Percentiles rank a stretch among this genome's conserved stretches.
Evolutionary conservation across 2,329 filamentous ascomycete species (phyloP).

Genomic region (Coccinonectria pachysandricola): DNA sequence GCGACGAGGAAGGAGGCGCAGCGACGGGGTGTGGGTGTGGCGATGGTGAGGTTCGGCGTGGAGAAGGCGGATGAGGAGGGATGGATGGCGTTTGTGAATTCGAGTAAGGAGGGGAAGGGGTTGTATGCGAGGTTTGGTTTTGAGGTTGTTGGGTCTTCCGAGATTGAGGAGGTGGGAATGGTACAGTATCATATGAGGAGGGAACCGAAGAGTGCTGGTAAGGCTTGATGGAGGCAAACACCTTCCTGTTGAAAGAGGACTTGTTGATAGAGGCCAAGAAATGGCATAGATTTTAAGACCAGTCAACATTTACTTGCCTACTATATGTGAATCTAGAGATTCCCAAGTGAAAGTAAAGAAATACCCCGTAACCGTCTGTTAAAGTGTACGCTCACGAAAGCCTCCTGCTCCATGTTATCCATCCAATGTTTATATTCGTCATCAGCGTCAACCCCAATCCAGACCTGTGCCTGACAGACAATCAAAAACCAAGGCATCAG

Average conservation of each 20-base stretch:
- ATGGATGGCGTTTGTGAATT: conserved; percentile 20
- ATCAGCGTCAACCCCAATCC: no score
- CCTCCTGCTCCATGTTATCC: no score
- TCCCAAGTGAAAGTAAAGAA: no score
- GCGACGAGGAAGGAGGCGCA: conserved; percentile 22
- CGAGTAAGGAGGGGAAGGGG: conserved; percentile 13
- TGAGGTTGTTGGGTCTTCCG: conserved; percentile 9
- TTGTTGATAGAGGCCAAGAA: no score
- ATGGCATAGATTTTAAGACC: no score
- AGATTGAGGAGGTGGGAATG: conserved; percentile 12
- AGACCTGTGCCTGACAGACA: no score
- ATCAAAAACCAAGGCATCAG: conserved; percentile 2
- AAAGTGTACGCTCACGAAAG: no score
- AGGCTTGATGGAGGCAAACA: background rate
- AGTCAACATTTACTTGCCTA: no score
- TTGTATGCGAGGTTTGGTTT: conserved; percentile 24
- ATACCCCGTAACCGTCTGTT: no score
- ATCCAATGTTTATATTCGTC: no score
- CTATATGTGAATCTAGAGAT: no score
- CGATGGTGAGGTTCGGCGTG: conserved; percentile 23
- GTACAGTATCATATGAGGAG: conserved; percentile 23
- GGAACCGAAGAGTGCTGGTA: conserved; percentile 4
- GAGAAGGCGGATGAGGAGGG: conserved; percentile 20
- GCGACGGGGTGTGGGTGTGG: conserved; percentile 22
- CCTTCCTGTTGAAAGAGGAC: no score